Conservation (phyloP, 352 stramenopile species). For the Aphanomyces invadans region DNA sequence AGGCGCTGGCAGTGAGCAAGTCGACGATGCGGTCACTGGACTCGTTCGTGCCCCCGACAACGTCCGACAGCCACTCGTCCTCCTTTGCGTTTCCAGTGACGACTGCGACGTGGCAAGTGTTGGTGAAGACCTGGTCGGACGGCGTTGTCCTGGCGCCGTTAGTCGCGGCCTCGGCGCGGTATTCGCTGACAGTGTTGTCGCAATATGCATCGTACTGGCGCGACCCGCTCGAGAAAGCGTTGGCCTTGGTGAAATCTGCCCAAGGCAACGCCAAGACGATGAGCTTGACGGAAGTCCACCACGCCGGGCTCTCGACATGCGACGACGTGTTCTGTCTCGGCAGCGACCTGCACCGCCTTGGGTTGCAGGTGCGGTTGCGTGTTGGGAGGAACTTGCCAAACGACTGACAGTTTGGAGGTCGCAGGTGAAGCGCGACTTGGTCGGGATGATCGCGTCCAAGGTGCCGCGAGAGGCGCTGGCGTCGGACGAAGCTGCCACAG, state of each 20-base stretch:
- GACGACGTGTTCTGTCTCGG: slow-evolving; percentile 64
- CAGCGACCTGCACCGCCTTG: slow-evolving; percentile 64
- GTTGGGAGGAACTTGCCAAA: neutral
- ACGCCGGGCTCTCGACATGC: neutral
- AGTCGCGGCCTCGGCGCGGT: neutral
- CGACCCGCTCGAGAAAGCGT: neutral
- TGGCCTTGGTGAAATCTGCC: neutral
- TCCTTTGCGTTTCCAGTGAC: slow-evolving; percentile 7
- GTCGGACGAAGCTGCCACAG: slow-evolving; percentile 38
- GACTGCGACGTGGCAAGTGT: neutral
- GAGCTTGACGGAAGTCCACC: neutral
- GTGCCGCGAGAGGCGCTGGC: slow-evolving; percentile 23
- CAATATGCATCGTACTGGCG: slow-evolving; percentile 6
- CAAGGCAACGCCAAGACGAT: neutral
- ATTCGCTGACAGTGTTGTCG: neutral
- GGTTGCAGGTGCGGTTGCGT: slow-evolving; percentile 35
- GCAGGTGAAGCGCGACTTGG: slow-evolving; percentile 48
- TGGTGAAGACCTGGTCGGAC: slow-evolving; percentile 14
- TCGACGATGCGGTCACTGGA: neutral
- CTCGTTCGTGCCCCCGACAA: too few relatives aligned
- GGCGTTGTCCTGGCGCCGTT: neutral
- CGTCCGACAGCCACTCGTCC: too few relatives aligned
- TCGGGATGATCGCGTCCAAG: slow-evolving; percentile 31
- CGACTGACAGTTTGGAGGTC: too few relatives aligned
- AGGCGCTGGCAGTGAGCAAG: slow-evolving; percentile 35